These are phyloP conservation scores for Xylona heveae DNA, from an alignment of 495 filamentous ascomycete genomes.

Conservation along the genomic window DNA sequence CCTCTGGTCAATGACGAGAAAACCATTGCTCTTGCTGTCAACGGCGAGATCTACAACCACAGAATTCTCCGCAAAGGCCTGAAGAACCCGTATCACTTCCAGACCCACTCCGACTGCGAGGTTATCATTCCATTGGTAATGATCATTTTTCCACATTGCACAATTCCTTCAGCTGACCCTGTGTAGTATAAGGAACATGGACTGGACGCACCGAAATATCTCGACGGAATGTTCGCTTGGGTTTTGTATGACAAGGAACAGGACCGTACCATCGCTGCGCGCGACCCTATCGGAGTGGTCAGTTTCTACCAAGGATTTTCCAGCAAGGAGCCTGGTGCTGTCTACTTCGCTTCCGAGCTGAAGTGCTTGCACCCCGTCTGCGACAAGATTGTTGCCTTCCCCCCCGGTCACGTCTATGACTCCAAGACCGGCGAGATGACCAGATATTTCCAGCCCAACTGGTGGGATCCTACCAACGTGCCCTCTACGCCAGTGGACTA, in stretches of 20 bases:
- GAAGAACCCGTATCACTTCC: constrained; percentile 70
- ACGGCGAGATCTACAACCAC: constrained; percentile 99
- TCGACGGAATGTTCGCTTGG: constrained; percentile 99
- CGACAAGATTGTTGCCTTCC: constrained; percentile 86
- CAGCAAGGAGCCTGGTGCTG: constrained; percentile 55
- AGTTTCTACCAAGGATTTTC: constrained; percentile 92
- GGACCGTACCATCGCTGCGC: constrained; percentile 78
- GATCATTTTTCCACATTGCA: background rate
- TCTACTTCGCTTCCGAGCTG: constrained; percentile 92
- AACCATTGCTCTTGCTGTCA: constrained; percentile 80
- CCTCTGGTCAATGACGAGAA: constrained; percentile 82
- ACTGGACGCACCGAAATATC: constrained; percentile 76
- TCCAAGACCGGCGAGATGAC: constrained; percentile 63
- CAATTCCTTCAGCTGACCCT: constrained; percentile 10
- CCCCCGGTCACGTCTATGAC: constrained; percentile 89
- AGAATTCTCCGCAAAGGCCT: constrained; percentile 70
- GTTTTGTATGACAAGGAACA: constrained; percentile 86
- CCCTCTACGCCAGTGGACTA: constrained; percentile 65
- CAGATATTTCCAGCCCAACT: constrained; percentile 74
- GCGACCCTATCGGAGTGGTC: constrained; percentile 93
- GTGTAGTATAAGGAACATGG: constrained; percentile 76
- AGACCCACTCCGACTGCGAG: constrained; percentile 95
- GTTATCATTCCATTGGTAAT: constrained; percentile 88
- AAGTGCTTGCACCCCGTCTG: constrained; percentile 87
- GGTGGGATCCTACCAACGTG: constrained; percentile 70